Evolutionary conservation across 495 filamentous ascomycete species (phyloP).

Genomic region (Neurospora sp.): DNA sequence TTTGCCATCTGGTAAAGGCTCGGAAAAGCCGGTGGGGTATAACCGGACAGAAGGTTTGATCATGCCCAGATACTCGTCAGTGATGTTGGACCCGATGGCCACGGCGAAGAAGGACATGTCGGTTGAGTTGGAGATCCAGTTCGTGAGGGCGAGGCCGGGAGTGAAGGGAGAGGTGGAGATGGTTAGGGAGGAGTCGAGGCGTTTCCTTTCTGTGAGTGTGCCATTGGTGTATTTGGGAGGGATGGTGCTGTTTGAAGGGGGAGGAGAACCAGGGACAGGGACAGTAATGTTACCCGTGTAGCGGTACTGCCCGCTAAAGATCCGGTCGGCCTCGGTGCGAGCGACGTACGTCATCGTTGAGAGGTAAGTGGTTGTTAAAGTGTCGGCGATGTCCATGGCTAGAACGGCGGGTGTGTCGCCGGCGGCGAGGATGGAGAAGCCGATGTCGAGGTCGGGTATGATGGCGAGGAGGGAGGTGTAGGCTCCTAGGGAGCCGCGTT

Average conservation of each 20-base stretch:
- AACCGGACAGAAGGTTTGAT: slow-evolving; percentile 20
- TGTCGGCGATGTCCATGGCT: slow-evolving; percentile 24
- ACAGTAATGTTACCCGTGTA: not conserved
- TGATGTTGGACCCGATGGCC: slow-evolving; percentile 20
- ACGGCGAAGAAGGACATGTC: slow-evolving; percentile 26
- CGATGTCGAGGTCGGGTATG: slow-evolving; percentile 44
- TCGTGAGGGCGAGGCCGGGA: slow-evolving; percentile 33
- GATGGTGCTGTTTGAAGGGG: not conserved
- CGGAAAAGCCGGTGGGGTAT: slow-evolving; percentile 32
- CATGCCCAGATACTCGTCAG: slow-evolving; percentile 14
- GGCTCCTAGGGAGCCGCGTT: slow-evolving; percentile 37
- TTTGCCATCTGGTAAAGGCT: slow-evolving; percentile 13
- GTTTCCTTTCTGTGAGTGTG: slow-evolving; percentile 5
- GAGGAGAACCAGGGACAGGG: not conserved
- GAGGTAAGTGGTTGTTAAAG: slow-evolving; percentile 24
- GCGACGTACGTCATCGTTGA: slow-evolving; percentile 26
- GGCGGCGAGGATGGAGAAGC: slow-evolving; percentile 41
- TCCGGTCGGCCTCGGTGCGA: slow-evolving; percentile 24
- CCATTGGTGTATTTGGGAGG: not conserved
- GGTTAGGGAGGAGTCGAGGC: slow-evolving; percentile 30
- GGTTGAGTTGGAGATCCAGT: slow-evolving; percentile 43
- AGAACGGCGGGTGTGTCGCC: slow-evolving; percentile 24
- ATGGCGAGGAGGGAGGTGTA: slow-evolving; percentile 40
- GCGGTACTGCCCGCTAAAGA: slow-evolving; percentile 29
- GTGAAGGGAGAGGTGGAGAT: slow-evolving; percentile 23